A percentile compares a stretch with the other conserved stretches of the same genome.
Conservation (phyloP, 75 land plant genomes). For the Azolla pinnata region DNA sequence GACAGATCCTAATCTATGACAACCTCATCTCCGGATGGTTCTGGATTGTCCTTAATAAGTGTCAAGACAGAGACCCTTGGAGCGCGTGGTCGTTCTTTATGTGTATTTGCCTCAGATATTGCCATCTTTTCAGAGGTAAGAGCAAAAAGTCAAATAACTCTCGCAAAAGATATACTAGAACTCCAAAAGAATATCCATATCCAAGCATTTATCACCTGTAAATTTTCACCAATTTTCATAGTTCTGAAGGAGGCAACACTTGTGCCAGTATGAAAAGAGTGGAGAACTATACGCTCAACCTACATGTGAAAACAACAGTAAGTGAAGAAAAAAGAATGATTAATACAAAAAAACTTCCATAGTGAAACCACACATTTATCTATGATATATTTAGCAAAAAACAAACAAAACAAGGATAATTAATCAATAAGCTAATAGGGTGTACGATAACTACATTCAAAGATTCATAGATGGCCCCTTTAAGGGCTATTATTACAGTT, state of each 20-base stretch:
- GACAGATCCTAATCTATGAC: neutral
- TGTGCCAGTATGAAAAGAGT: conserved; percentile 23
- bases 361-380: too few relatives aligned
- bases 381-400: too few relatives aligned
- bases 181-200: neutral
- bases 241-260: conserved; percentile 25
- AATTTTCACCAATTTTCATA: conserved; percentile 12
- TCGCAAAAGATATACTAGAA: neutral
- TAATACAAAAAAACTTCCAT: too few relatives aligned
- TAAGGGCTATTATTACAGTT: too few relatives aligned
- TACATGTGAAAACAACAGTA: conserved; percentile 9
- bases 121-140: neutral
- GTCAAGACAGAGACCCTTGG: conserved; percentile 9
- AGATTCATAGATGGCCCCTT: too few relatives aligned
- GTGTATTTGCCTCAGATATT: conserved; percentile 2
- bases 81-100: conserved; percentile 2
- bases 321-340: too few relatives aligned
- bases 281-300: conserved; percentile 36
- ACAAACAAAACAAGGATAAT: too few relatives aligned
- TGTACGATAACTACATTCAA: too few relatives aligned
- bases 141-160: neutral
- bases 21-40: neutral
- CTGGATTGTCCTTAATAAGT: neutral
- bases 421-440: too few relatives aligned
- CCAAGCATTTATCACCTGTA: conserved; percentile 11